These are phyloP conservation scores for Boletus smithii DNA, from an alignment of 1,284 basidiomycete species.

Conservation along the genomic window DNA sequence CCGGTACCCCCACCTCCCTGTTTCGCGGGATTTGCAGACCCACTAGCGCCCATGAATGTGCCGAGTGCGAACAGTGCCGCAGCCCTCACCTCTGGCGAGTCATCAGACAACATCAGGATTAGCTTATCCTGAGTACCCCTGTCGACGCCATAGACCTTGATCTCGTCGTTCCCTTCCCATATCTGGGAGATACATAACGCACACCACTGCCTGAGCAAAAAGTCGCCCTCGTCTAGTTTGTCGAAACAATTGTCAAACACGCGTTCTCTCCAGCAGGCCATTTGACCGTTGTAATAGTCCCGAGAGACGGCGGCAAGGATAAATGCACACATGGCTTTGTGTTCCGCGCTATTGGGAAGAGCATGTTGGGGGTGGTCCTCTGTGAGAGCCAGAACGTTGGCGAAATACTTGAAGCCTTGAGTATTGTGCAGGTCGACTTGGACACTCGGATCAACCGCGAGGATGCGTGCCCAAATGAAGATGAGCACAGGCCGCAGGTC, in stretches of 20 bases:
- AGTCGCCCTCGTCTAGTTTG: conserved; percentile 86
- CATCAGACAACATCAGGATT: conserved; percentile 79
- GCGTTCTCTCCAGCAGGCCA: conserved; percentile 79
- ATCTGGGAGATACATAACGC: conserved; percentile 92
- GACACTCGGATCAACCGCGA: conserved; percentile 92
- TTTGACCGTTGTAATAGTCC: conserved; percentile 84
- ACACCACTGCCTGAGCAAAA: conserved; percentile 91
- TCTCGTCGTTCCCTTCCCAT: conserved; percentile 92
- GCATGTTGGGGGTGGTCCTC: conserved; percentile 50
- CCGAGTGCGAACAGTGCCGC: conserved; percentile 91
- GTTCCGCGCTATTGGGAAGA: conserved; percentile 92
- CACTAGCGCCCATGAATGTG: conserved; percentile 90
- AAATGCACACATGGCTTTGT: conserved; percentile 99
- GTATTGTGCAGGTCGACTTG: conserved; percentile 89
- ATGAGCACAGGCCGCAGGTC: conserved; percentile 98
- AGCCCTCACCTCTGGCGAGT: conserved; percentile 89
- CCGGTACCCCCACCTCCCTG: conserved; percentile 85
- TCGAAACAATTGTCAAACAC: conserved; percentile 91
- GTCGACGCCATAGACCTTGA: conserved; percentile 83
- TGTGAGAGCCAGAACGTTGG: conserved; percentile 69
- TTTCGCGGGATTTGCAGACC: conserved; percentile 62
- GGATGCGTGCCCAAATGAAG: conserved; percentile 98
- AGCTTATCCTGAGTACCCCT: conserved; percentile 84
- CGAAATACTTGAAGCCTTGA: conserved; percentile 87
- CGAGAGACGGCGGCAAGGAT: conserved; percentile 92